A percentile compares a stretch with the other conserved stretches of the same genome.
These are phyloP conservation scores for Trichocladium antarcticum DNA, from an alignment of 495 filamentous ascomycete genomes.

Conservation along the genomic window DNA sequence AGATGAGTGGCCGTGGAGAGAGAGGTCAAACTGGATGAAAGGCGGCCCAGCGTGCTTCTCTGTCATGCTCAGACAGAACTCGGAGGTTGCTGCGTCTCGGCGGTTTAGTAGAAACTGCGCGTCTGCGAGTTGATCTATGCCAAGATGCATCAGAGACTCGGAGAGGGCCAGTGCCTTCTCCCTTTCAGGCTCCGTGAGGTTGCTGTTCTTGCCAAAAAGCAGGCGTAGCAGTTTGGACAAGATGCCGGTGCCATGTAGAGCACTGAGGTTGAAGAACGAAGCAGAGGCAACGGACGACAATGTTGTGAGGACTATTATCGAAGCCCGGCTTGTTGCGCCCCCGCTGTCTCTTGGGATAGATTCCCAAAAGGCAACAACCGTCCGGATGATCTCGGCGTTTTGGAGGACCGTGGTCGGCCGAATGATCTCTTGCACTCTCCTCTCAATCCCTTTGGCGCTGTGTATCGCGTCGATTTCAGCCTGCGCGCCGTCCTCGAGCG, in stretches of 20 bases:
- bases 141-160: conserved; percentile 49
- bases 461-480: conserved; percentile 12
- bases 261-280: conserved; percentile 64
- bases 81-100: conserved; percentile 48
- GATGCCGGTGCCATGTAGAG: conserved; percentile 66
- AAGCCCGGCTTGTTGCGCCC: conserved; percentile 35
- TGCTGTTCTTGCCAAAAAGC: conserved; percentile 44
- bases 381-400: conserved; percentile 54
- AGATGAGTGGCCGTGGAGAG: conserved; percentile 73
- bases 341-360: conserved; percentile 41
- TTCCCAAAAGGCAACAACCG: conserved; percentile 55
- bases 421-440: conserved; percentile 38
- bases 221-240: conserved; percentile 60
- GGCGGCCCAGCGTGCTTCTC: conserved; percentile 62
- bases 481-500: conserved; percentile 1
- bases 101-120: conserved; percentile 62
- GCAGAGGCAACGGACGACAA: conserved; percentile 41
- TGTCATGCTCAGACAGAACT: conserved; percentile 64
- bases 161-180: conserved; percentile 50
- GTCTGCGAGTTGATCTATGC: conserved; percentile 66
- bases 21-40: conserved; percentile 89
- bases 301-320: conserved; percentile 49
- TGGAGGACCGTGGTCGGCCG: conserved; percentile 44
- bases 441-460: conserved; percentile 28
- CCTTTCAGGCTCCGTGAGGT: conserved; percentile 42